Conservation (phyloP, 768 basidiomycete species). For the Rhizopogon vesiculosus region DNA sequence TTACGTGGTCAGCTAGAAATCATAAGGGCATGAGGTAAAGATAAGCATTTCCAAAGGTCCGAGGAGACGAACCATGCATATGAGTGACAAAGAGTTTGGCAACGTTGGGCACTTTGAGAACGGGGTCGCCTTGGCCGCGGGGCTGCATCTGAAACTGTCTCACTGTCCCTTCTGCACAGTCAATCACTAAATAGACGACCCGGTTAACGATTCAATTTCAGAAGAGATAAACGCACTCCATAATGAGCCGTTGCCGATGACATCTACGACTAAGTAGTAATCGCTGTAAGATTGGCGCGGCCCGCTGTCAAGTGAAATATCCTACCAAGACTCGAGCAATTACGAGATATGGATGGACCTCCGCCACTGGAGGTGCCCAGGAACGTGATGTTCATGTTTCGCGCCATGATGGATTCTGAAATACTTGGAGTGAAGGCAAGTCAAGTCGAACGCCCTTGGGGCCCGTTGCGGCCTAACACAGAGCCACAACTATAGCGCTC, state of each 20-base stretch:
- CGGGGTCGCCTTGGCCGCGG: slow-evolving; percentile 17
- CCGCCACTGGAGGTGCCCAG: slow-evolving; percentile 76
- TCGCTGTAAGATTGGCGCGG: neutral
- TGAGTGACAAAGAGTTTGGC: slow-evolving; percentile 79
- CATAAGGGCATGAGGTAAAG: neutral
- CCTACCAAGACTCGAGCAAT: slow-evolving; percentile 61
- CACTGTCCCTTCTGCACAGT: slow-evolving; percentile 78
- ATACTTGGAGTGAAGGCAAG: neutral
- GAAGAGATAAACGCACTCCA: slow-evolving; percentile 52
- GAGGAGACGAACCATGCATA: slow-evolving; percentile 58
- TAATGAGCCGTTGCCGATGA: slow-evolving; percentile 47
- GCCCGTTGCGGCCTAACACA: slow-evolving; percentile 6
- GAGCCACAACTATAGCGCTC: slow-evolving; percentile 26
- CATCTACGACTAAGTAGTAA: slow-evolving; percentile 43
- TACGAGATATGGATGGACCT: slow-evolving; percentile 67
- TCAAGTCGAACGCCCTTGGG: neutral
- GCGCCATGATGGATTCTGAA: slow-evolving; percentile 29
- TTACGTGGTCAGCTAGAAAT: slow-evolving; percentile 60
- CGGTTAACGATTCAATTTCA: slow-evolving; percentile 2
- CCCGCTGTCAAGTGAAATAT: neutral
- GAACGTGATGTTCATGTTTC: slow-evolving; percentile 58
- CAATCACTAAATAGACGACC: slow-evolving; percentile 51
- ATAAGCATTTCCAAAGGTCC: neutral
- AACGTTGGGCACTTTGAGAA: slow-evolving; percentile 43
- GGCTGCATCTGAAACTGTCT: slow-evolving; percentile 63